Evolutionary conservation across 2,329 filamentous ascomycete genomes (phyloP).

Genomic region (Stagonosporopsis cucurbitacearum): DNA sequence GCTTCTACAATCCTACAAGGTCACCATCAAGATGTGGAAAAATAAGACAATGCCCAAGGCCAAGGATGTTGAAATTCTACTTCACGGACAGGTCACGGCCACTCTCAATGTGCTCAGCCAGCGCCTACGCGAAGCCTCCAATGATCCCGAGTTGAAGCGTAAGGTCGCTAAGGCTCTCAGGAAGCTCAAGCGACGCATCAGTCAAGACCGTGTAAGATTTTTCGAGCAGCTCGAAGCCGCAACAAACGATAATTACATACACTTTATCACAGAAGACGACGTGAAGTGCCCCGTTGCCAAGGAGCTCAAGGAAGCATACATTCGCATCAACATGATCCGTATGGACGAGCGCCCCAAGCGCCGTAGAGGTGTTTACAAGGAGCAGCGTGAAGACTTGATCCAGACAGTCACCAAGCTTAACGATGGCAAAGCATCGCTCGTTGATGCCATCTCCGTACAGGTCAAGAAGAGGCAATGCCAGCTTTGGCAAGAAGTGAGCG

Average conservation of each 20-base stretch:
- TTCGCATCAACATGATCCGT: background rate
- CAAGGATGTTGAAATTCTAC: background rate
- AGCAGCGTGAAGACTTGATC: background rate
- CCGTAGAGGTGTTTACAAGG: conserved; percentile 1
- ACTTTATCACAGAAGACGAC: conserved; percentile 22
- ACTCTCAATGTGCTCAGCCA: background rate
- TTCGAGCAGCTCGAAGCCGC: background rate
- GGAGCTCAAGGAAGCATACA: conserved; percentile 11
- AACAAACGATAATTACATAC: background rate
- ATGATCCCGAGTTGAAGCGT: conserved; percentile 1
- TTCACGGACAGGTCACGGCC: background rate
- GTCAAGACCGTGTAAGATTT: accelerated
- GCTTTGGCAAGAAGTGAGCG: background rate
- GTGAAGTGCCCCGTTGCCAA: conserved; percentile 18
- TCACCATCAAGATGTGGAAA: background rate
- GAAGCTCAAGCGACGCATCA: background rate
- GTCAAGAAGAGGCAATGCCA: conserved; percentile 2
- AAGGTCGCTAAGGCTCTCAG: background rate
- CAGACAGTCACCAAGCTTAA: background rate
- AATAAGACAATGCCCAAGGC: background rate
- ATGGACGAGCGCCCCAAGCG: background rate
- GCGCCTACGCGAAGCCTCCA: background rate
- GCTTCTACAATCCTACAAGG: background rate
- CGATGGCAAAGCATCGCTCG: background rate
- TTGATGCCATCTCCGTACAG: background rate